These are phyloP conservation scores for Lipomyces anomalus DNA, from an alignment of 805 yeast genomes.

Conservation along the genomic window DNA sequence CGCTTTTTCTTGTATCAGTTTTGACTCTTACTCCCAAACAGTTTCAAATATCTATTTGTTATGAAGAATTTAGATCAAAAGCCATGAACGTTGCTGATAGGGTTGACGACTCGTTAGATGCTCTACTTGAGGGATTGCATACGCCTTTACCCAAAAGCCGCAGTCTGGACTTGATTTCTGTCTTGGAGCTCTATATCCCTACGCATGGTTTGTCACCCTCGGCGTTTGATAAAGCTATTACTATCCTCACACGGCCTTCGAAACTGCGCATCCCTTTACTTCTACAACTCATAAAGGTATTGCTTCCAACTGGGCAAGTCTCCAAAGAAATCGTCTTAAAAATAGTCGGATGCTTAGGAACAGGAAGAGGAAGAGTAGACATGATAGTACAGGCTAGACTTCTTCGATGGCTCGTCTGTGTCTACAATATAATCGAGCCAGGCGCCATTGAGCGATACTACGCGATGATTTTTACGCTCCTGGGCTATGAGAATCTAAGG, in stretches of 20 bases:
- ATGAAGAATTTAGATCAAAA: no score
- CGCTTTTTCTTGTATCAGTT: no score
- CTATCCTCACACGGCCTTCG: conserved; percentile 4
- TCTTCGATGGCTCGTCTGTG: conserved; percentile 15
- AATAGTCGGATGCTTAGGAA: conserved; percentile 13
- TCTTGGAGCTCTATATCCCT: conserved; percentile 9
- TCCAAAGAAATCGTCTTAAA: conserved; percentile 6
- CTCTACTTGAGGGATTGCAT: not conserved
- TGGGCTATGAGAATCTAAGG: conserved; percentile 14
- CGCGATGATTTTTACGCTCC: conserved; percentile 8
- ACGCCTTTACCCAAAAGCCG: not conserved
- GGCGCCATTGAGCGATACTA: conserved; percentile 4
- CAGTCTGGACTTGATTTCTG: conserved; percentile 1
- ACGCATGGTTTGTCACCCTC: conserved; percentile 12
- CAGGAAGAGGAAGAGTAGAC: conserved; percentile 8
- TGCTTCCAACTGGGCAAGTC: conserved; percentile 13
- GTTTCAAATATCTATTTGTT: no score
- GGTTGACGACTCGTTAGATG: not conserved
- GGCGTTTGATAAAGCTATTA: conserved; percentile 7
- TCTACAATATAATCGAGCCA: conserved; percentile 11
- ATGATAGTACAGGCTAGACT: conserved; percentile 8
- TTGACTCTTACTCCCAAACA: no score
- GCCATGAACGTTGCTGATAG: no score
- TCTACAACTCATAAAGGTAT: conserved; percentile 10
- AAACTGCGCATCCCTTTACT: conserved; percentile 4